phyloP scores from a whole-genome alignment of 192 early-diverging fungal species.

The Coemansia sp. region DNA sequence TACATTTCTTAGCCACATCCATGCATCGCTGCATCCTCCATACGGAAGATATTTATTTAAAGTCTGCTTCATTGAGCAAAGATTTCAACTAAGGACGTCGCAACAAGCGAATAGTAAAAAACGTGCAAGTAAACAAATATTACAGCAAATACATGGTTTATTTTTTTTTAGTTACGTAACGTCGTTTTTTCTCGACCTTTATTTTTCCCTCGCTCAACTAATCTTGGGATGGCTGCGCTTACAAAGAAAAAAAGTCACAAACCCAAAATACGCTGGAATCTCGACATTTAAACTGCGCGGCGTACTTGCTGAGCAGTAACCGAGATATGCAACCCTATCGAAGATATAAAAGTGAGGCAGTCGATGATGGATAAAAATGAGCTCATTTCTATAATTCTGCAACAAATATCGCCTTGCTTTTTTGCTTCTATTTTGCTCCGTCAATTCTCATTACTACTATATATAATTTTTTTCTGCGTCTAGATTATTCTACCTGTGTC shows the following conservation, averaged over 20 bases:
- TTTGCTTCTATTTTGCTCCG: background rate
- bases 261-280: background rate
- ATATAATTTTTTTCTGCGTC: background rate
- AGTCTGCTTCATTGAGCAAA: background rate
- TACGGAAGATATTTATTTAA: background rate
- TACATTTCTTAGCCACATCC: conserved; percentile 2
- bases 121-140: background rate
- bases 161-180: too few relatives aligned
- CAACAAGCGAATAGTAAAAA: background rate
- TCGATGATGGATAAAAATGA: background rate
- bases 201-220: background rate
- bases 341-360: background rate
- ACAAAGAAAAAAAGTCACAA: background rate
- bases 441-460: background rate
- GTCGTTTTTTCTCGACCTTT: too few relatives aligned
- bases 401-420: conserved; percentile 2
- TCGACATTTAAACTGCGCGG: background rate
- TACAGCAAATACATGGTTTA: too few relatives aligned
- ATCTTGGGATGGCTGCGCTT: background rate
- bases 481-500: background rate
- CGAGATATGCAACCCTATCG: background rate
- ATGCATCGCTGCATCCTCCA: background rate
- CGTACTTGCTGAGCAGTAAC: background rate
- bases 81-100: background rate
- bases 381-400: background rate